phyloP scores from a whole-genome alignment of 768 basidiomycete species.

The Paxillus rubicundulus region DNA sequence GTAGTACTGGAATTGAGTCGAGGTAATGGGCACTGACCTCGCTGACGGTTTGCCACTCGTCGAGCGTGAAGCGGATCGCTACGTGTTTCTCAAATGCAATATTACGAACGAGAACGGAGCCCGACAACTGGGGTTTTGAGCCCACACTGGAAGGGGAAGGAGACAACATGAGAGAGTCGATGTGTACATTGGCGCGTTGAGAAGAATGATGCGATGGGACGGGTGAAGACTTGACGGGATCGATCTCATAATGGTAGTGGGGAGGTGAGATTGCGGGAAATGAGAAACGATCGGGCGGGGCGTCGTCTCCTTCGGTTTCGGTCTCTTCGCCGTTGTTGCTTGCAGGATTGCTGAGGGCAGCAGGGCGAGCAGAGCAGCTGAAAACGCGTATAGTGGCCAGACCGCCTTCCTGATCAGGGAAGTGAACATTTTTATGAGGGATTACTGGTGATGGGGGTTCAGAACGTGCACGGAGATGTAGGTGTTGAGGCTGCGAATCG shows the following conservation, averaged over 20 bases:
- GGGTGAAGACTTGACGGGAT: conserved; percentile 16
- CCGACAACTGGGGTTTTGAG: conserved; percentile 48
- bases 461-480: conserved; percentile 42
- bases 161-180: conserved; percentile 38
- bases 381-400: conserved; percentile 63
- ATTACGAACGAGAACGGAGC: conserved; percentile 82
- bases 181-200: conserved; percentile 29
- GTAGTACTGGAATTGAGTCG: conserved; percentile 41
- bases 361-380: conserved; percentile 68
- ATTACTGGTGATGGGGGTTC: conserved; percentile 58
- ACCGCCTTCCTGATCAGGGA: conserved; percentile 63
- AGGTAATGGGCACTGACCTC: conserved; percentile 66
- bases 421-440: conserved; percentile 83
- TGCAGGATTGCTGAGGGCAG: conserved; percentile 38
- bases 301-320: conserved; percentile 40
- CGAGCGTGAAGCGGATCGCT: conserved; percentile 84
- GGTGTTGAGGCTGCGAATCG: conserved; percentile 1
- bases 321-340: conserved; percentile 37
- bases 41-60: conserved; percentile 90
- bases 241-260: conserved; percentile 19
- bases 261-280: conserved; percentile 24
- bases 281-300: conserved; percentile 9
- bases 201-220: conserved; percentile 1
- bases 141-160: neutral
- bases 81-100: conserved; percentile 84